Evolutionary conservation across 2,329 filamentous ascomycete genomes (phyloP), one percentile per base, ranked within the genome.

Genomic region (Cercospora berteroae): DNA sequence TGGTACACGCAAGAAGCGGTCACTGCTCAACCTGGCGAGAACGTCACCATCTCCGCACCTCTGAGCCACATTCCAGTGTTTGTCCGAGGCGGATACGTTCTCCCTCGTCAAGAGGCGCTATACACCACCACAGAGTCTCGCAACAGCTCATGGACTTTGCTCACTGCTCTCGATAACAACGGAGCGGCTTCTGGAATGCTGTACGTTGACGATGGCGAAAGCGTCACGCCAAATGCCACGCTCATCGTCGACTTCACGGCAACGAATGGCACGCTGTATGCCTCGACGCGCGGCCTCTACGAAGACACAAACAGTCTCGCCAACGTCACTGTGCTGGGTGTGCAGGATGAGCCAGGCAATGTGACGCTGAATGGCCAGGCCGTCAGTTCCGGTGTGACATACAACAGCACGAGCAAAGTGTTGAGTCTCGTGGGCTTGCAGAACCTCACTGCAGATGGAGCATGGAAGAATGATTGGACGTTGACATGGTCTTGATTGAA

Each of bases 181-280:
- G 87, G 88, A 0, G 77, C 78, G 1, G 90, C 91, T 0, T 80
- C 74, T 1, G 91, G 91, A 0, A 77, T 81, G 18, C 77, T 94
- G 31, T 93, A 94, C 74, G 75, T 93, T 7, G 91, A 94, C 72
- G 91, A 94, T 72, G 91, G 91, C 1, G 89, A 89, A 79, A 90
- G 87, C 64, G 66, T 92, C 7, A 73, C 78, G 36, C 89, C 86
- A 0, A 81, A 84, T 12, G 80, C 82, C 0, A 88, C 84, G 0
- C 82, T 88, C 5, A 82, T 82, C 67, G 84, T 92, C 25, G 75
- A 77, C 55, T 71, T 77, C 61, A 78, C 79, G 0, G 82, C 81
- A 0, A 77, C 79, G 0, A 76, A 79, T 8, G 81, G 81, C 0
- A 81, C 80, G 6, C 76, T 91, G 1, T 82, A 81, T 31, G 85